Evolutionary conservation across 106 monocot genomes (phyloP).

Genomic region (Dioscorea zingiberensis): DNA sequence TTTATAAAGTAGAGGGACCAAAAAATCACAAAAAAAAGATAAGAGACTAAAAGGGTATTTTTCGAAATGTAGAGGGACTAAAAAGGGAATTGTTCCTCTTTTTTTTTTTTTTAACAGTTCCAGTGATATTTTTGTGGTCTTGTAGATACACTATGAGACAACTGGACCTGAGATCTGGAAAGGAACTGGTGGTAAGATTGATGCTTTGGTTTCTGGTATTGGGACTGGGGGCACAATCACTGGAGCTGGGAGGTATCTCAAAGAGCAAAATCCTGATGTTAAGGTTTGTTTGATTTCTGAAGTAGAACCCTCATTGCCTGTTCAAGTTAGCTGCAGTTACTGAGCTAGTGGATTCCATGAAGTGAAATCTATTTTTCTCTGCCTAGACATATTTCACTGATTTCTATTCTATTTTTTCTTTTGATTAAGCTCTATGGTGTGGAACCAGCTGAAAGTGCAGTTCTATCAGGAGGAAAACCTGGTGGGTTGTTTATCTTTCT

Average conservation of each 20-base stretch:
- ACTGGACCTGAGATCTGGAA: constrained; percentile 71
- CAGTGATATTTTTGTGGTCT: background rate
- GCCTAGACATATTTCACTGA: too few species aligned
- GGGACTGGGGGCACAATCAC: constrained; percentile 49
- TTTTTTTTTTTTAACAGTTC: background rate
- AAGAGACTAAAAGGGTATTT: too few species aligned
- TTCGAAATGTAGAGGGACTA: too few species aligned
- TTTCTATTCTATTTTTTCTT: background rate
- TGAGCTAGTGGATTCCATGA: background rate
- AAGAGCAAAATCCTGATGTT: constrained; percentile 46
- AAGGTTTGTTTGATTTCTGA: constrained; percentile 35
- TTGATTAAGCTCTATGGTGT: constrained; percentile 49
- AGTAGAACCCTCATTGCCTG: too few species aligned
- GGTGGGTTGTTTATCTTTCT: constrained; percentile 21
- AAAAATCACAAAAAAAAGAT: too few species aligned
- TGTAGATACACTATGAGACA: constrained; percentile 55
- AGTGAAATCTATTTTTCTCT: too few species aligned
- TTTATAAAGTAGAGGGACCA: too few species aligned
- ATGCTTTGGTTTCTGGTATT: constrained; percentile 32
- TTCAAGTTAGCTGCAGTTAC: too few species aligned
- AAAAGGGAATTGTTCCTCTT: too few species aligned
- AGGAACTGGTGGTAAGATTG: constrained; percentile 45
- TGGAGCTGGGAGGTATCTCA: constrained; percentile 50
- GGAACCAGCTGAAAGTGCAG: constrained; percentile 61
- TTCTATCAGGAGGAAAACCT: constrained; percentile 53